These are phyloP conservation scores for Leccinum pellstonianum DNA, from an alignment of 768 basidiomycete genomes.

Conservation along the genomic window DNA sequence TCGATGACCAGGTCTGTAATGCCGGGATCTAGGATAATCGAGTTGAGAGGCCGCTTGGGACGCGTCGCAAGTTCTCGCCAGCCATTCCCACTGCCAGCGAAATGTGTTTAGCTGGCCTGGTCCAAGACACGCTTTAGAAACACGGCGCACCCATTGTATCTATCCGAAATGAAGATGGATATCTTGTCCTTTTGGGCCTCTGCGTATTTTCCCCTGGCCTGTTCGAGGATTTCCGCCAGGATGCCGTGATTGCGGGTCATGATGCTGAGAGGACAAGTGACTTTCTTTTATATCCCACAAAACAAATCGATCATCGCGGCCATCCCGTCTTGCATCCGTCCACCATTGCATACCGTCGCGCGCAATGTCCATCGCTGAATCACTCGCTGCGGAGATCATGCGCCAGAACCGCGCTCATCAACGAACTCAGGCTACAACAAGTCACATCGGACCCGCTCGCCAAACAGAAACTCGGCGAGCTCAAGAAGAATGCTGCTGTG, in stretches of 20 bases:
- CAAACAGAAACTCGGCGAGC: conserved; percentile 66
- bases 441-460: conserved; percentile 53
- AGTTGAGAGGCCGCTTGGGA: conserved; percentile 62
- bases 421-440: conserved; percentile 53
- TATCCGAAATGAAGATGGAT: conserved; percentile 51
- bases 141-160: conserved; percentile 36
- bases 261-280: conserved; percentile 39
- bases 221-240: conserved; percentile 52
- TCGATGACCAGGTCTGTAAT: conserved; percentile 61
- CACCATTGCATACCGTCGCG: too few relatives aligned
- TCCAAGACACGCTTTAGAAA: neutral
- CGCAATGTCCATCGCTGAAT: too few relatives aligned
- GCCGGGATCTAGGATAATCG: conserved; percentile 71
- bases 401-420: conserved; percentile 53
- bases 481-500: conserved; percentile 53
- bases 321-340: too few relatives aligned
- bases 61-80: conserved; percentile 60
- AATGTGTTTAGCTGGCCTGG: neutral
- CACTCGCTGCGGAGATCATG: conserved; percentile 54
- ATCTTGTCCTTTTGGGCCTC: conserved; percentile 52
- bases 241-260: conserved; percentile 44
- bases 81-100: conserved; percentile 28
- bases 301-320: too few relatives aligned
- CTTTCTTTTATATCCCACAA: too few relatives aligned
- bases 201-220: conserved; percentile 52